Evolutionary conservation across 1,284 basidiomycete species (phyloP), one percentile per base, ranked within the genome.

Genomic region (Sanghuangporus sanghuang): DNA sequence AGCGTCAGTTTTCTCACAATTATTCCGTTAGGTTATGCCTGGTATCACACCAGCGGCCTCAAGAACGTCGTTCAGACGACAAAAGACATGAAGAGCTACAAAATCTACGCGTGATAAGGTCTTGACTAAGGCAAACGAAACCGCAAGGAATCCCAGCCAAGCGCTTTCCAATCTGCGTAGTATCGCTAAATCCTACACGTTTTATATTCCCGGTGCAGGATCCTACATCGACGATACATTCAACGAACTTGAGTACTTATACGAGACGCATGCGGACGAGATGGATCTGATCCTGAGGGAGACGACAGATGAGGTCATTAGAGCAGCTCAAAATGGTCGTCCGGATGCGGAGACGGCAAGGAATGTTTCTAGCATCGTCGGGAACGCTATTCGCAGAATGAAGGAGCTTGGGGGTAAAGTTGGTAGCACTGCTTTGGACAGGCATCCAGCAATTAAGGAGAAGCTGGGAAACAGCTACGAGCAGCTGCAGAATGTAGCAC

Each of bases 201-300:
- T 69, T 39, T 65, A 78, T 65, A 68, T 80, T 58, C 81, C 80
- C 3, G 81, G 81, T 6, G 77, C 75, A 14, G 69, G 72, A 3
- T 61, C 69, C n/a, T 75, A 76, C 64, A 71, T 83, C 65, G 78
- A 82, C 69, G 69, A 73, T 36, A 72, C 74, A 1, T 81, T 82
- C 67, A 76, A 79, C 67, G 70, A 76, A 36, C 70, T 82, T 55
- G 80, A 81, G 63, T 66, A 74, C 50, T 69, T 81, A 36, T 73
- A 73, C 56, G 73, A 76, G 40, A 73, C 73, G 57, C 79, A 82
- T 67, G 75, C 77, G 11, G 75, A 77, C 12, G 78, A 80, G 64
- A 75, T 79, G 50, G 71, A 76, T 64, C 69, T 72, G 59, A 75
- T 81, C 65, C 69, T 81, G 46, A 69, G 73, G 50, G 72, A 73